Base-by-base conservation (phyloP, 2,329 filamentous ascomycete species). In the Septoria petroselini region DNA sequence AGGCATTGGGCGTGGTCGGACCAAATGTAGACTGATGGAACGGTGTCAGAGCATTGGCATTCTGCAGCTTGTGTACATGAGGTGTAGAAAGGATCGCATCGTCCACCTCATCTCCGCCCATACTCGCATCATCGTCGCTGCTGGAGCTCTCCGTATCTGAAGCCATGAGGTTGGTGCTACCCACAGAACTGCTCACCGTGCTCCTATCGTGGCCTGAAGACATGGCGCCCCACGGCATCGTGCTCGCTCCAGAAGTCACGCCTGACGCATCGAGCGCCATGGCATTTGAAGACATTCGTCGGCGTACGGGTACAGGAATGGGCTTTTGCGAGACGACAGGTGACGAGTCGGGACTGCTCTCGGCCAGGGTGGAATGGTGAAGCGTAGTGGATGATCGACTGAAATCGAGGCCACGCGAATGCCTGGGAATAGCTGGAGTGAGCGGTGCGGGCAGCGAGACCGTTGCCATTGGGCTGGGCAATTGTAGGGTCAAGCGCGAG, bases 331-430 rank as follows among this genome's bases (percentile, higher is more conserved):
- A 83, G 47, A 93, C 84, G 9, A 85, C 91, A 0, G 93, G 93
- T 0, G 91, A 96, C 0, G 89, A 93, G 67, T 95, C 90, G 3
- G 91, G 90, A 4, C 88, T 93, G 1, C 88, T 86, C 12, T 95
- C 88, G 48, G 91, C 91, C 7, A 97, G 79, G 0, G 88, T 97
- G 12, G 91, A 96, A 70, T 97, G 93, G 71, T 97, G 93, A 17
- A 98, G 77, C 66, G 91, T 95, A 8, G 91, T 96, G 55, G 89
- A 93, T 8, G 91, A 91, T 59, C 91, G 81, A 33, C 91, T 91
- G 69, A 95, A 97, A 71, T 97, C 91, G 53, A 96, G 76, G 35
- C 91, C 91, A 48, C 91, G 82, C 23, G 91, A 96, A 54, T 91
- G 84, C 57, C 91, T 83, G 14, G 91, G 91, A 6, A 97, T 78